These are phyloP conservation scores for Solanum chilense DNA, from an alignment of 257 asterid species.

Conservation along the genomic window DNA sequence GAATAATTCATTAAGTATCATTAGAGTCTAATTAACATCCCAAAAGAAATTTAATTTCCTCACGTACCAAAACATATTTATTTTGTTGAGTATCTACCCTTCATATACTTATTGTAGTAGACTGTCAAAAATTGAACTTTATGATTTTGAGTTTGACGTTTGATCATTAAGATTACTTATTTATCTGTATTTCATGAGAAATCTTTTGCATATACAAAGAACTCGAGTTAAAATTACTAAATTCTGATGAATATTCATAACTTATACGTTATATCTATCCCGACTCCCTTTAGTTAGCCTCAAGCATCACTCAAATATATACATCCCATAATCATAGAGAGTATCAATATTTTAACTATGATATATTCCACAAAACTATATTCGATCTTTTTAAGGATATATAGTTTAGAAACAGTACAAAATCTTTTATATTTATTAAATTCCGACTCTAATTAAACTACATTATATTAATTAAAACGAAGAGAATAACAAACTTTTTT, in stretches of 20 bases:
- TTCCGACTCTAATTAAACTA: not conserved
- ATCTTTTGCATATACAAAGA: not conserved
- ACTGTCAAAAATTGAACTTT: not conserved
- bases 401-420: too few relatives aligned
- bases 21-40: not conserved
- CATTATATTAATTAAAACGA: too few relatives aligned
- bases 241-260: not conserved
- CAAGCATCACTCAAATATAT: not conserved
- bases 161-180: not conserved
- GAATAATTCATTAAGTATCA: not conserved
- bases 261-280: not conserved
- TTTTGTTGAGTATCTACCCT: not conserved
- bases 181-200: not conserved
- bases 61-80: not conserved
- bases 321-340: not conserved
- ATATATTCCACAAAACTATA: too few relatives aligned
- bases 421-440: too few relatives aligned
- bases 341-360: not conserved
- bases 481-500: not conserved
- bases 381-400: not conserved
- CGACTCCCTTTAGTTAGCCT: not conserved
- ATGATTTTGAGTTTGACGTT: not conserved
- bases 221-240: not conserved
- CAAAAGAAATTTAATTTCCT: not conserved
- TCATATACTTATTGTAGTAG: not conserved